phyloP scores from a whole-genome alignment of 78 protist species.

The Emiliania huxleyi region DNA sequence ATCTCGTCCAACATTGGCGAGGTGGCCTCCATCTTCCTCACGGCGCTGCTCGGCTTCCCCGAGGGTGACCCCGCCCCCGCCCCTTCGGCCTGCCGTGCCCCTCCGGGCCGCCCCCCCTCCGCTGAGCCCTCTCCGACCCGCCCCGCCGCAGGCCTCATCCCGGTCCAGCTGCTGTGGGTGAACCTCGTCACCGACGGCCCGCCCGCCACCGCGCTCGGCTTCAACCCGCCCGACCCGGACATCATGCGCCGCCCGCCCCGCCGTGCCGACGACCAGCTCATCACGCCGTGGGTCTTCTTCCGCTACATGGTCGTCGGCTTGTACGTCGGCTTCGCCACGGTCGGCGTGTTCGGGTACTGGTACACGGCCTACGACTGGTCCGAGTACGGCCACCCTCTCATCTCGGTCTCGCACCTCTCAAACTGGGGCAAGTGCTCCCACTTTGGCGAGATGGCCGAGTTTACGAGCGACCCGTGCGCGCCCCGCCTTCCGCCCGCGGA shows the following conservation, averaged over 20 bases:
- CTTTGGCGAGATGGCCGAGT: too few species aligned
- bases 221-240: slow-evolving; percentile 65
- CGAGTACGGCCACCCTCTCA: background rate
- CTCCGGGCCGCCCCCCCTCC: too few species aligned
- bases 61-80: too few species aligned
- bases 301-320: slow-evolving; percentile 66
- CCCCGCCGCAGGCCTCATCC: slow-evolving; percentile 57
- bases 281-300: slow-evolving; percentile 54
- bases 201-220: slow-evolving; percentile 79
- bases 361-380: slow-evolving; percentile 18
- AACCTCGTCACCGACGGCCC: slow-evolving; percentile 82
- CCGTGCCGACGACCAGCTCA: background rate
- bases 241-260: slow-evolving; percentile 65
- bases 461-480: too few species aligned
- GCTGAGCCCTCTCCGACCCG: too few species aligned
- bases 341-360: slow-evolving; percentile 52
- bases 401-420: background rate
- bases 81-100: too few species aligned
- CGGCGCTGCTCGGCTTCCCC: slow-evolving; percentile 68
- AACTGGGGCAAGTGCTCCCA: slow-evolving; percentile 28
- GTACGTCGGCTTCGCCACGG: slow-evolving; percentile 66
- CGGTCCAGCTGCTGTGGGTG: slow-evolving; percentile 83
- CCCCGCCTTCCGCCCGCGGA: too few species aligned
- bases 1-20: slow-evolving; percentile 81
- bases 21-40: slow-evolving; percentile 59